Conservation (phyloP, 805 yeast genomes). For the Candida morakotiae region DNA sequence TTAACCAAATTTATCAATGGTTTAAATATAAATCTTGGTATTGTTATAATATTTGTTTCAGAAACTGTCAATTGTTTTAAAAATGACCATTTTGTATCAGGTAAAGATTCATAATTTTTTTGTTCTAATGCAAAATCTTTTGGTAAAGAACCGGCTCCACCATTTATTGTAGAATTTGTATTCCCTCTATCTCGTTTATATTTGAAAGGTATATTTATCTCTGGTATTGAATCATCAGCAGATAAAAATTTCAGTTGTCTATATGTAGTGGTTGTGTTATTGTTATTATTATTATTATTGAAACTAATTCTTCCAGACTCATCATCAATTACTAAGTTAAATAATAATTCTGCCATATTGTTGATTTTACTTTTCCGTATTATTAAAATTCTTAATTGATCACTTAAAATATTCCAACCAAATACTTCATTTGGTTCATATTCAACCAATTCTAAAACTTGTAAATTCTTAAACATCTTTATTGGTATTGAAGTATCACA, state of each 20-base stretch:
- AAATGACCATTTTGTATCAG: conserved; percentile 37
- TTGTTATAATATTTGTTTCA: conserved; percentile 34
- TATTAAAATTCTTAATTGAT: conserved; percentile 50
- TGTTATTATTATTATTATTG: conserved; percentile 15
- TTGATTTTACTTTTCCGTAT: conserved; percentile 47
- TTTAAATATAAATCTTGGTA: conserved; percentile 32
- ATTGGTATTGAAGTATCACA: conserved; percentile 68
- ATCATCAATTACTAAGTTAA: conserved; percentile 53
- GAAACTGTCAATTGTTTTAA: conserved; percentile 39
- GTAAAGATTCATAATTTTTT: conserved; percentile 20
- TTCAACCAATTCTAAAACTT: conserved; percentile 57
- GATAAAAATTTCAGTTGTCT: conserved; percentile 6
- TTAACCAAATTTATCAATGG: conserved; percentile 39
- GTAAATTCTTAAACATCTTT: conserved; percentile 55
- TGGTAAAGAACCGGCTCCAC: conserved; percentile 26
- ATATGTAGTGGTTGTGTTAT: background rate
- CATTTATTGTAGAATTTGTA: conserved; percentile 15
- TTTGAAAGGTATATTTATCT: conserved; percentile 20
- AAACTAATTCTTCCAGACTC: conserved; percentile 37
- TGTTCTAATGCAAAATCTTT: conserved; percentile 10
- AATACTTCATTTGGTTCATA: conserved; percentile 61
- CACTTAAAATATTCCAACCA: conserved; percentile 61
- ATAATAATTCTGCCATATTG: conserved; percentile 50
- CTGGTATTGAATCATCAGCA: conserved; percentile 13
- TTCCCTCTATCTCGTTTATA: conserved; percentile 22